Conservation (phyloP, 768 basidiomycete genomes). For the Tylopilus sp. region DNA sequence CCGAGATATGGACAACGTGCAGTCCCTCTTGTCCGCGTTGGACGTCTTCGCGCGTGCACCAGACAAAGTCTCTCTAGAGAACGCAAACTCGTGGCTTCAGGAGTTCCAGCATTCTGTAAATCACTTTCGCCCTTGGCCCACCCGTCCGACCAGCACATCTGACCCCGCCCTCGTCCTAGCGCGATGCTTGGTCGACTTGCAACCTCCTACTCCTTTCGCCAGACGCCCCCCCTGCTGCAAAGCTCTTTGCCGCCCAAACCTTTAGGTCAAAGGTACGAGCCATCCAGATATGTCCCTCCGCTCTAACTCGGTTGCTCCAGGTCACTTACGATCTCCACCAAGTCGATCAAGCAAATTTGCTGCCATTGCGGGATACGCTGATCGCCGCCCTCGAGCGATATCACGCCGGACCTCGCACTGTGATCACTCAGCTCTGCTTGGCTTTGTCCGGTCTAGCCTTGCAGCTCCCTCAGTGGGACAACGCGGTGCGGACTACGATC, state of each 20-base stretch:
- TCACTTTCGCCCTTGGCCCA: conserved; percentile 67
- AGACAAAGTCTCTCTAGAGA: conserved; percentile 77
- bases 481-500: conserved; percentile 78
- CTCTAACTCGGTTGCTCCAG: conserved; percentile 46
- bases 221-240: conserved; percentile 74
- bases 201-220: conserved; percentile 84
- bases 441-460: conserved; percentile 88
- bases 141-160: conserved; percentile 58
- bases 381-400: conserved; percentile 71
- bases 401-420: conserved; percentile 72
- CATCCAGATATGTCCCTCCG: conserved; percentile 9
- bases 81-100: conserved; percentile 93
- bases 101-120: conserved; percentile 99
- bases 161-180: conserved; percentile 71
- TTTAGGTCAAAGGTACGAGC: conserved; percentile 84
- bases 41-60: conserved; percentile 79
- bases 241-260: conserved; percentile 95
- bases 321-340: conserved; percentile 94
- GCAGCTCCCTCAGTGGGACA: conserved; percentile 83
- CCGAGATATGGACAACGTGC: conserved; percentile 58
- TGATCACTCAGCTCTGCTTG: conserved; percentile 86
- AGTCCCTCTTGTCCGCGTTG: conserved; percentile 70
- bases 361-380: conserved; percentile 85
- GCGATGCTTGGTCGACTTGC: conserved; percentile 95
- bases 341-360: conserved; percentile 68